Evolutionary conservation across 1,284 basidiomycete genomes (phyloP).

Genomic region (Phellopilus nigrolimitatus): DNA sequence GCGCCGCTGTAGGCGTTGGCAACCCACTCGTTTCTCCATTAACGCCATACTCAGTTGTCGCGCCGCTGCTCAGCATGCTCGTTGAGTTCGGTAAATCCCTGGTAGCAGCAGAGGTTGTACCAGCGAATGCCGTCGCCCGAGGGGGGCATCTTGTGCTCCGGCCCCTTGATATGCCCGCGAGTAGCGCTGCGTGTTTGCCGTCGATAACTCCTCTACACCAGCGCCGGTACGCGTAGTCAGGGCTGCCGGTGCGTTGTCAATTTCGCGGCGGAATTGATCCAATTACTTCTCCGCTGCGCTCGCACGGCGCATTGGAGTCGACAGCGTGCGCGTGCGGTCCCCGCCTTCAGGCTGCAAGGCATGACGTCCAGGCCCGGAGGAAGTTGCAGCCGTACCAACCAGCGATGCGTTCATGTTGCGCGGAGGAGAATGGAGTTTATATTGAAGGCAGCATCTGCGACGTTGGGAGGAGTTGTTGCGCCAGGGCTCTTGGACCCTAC

Average conservation of each 20-base stretch:
- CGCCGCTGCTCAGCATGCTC: background rate
- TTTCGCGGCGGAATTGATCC: conserved; percentile 29
- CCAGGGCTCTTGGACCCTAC: conserved; percentile 5
- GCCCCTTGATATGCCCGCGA: background rate
- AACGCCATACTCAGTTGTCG: background rate
- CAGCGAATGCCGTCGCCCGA: conserved; percentile 12
- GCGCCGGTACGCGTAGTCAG: background rate
- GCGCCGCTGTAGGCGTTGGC: conserved; percentile 32
- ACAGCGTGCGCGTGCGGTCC: background rate
- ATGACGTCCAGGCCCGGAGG: conserved; percentile 21
- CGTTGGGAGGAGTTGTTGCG: conserved; percentile 9
- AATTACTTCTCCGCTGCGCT: conserved; percentile 36
- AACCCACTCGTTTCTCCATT: conserved; percentile 18
- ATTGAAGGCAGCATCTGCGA: background rate
- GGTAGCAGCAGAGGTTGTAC: background rate
- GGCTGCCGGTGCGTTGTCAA: conserved; percentile 8
- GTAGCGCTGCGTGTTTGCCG: conserved; percentile 12
- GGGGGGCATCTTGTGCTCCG: no score
- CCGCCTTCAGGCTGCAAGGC: conserved; percentile 26
- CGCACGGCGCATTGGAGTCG: conserved; percentile 22
- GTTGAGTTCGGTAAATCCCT: background rate
- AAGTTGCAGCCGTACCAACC: conserved; percentile 18
- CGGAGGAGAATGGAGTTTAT: background rate
- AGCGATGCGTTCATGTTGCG: background rate
- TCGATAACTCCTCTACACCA: no score